A percentile compares a stretch with the other conserved stretches of the same genome.
Evolutionary conservation across 148 eudicot genomes (phyloP).

Genomic region (Cornus controversa): DNA sequence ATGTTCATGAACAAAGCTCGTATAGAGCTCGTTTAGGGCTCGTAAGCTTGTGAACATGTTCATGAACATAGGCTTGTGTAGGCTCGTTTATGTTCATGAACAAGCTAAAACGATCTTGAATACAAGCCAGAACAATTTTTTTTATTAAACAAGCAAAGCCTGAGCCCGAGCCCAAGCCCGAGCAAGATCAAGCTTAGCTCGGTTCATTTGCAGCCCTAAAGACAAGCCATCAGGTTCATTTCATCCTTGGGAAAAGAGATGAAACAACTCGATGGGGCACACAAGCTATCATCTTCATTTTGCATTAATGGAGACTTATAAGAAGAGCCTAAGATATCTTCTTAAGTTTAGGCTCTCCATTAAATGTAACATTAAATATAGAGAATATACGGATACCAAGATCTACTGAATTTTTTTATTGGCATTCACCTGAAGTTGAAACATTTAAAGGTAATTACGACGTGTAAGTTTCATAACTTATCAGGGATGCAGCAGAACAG

Average conservation of each 20-base stretch:
- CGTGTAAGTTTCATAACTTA: not conserved
- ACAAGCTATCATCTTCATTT: not conserved
- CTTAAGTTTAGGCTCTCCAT: not conserved
- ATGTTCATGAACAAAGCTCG: too few species aligned
- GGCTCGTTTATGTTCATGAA: too few species aligned
- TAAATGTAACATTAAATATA: not conserved
- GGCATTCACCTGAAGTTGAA: not conserved
- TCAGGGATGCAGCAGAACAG: not conserved
- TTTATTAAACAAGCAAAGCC: too few species aligned
- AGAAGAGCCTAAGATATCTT: not conserved
- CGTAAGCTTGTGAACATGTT: too few species aligned
- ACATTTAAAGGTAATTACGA: not conserved
- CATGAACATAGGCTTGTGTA: too few species aligned
- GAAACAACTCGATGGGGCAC: not conserved
- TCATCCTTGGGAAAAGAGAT: not conserved
- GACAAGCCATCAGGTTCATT: not conserved
- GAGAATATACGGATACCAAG: not conserved
- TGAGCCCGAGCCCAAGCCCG: too few species aligned
- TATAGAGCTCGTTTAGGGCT: too few species aligned
- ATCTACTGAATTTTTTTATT: not conserved
- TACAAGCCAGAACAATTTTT: too few species aligned
- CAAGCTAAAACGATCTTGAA: too few species aligned
- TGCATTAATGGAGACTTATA: not conserved
- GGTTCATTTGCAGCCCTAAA: too few species aligned
- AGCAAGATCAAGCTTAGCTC: too few species aligned